A percentile compares a stretch with the other conserved stretches of the same genome.
Conservation (phyloP, 768 basidiomycete genomes). For the Naganishia antarctica region DNA sequence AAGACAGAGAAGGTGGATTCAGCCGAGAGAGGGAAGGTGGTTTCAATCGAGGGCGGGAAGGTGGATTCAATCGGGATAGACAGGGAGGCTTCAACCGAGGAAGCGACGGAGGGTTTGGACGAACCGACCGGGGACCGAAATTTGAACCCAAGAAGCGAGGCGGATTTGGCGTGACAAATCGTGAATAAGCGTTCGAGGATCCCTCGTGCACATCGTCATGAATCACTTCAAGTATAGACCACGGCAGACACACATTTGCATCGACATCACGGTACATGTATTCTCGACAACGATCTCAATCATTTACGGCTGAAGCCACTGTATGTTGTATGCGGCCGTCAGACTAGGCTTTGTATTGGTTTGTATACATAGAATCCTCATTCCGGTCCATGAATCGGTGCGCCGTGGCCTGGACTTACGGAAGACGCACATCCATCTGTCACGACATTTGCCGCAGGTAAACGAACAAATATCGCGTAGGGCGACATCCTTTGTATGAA, state of each 20-base stretch:
- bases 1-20: not conserved
- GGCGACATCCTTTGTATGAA: no score
- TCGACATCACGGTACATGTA: not conserved
- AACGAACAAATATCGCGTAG: no score
- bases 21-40: constrained; percentile 22
- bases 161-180: constrained; percentile 4
- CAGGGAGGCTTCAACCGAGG: not conserved
- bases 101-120: not conserved
- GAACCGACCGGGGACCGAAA: not conserved
- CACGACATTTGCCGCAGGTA: no score
- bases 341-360: constrained; percentile 13
- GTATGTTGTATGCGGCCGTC: constrained; percentile 9
- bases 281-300: constrained; percentile 13
- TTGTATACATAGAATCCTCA: constrained; percentile 10
- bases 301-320: not conserved
- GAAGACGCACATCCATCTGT: no score
- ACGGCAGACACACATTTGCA: not conserved
- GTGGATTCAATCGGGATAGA: not conserved
- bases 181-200: not conserved
- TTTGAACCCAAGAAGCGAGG: constrained; percentile 13
- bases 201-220: not conserved
- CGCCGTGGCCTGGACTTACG: no score
- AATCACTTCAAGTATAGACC: not conserved
- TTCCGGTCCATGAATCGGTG: no score
- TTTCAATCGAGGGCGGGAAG: not conserved